Conservation (phyloP, 805 yeast species). For the Sugiyamaella qingdaonensis region DNA sequence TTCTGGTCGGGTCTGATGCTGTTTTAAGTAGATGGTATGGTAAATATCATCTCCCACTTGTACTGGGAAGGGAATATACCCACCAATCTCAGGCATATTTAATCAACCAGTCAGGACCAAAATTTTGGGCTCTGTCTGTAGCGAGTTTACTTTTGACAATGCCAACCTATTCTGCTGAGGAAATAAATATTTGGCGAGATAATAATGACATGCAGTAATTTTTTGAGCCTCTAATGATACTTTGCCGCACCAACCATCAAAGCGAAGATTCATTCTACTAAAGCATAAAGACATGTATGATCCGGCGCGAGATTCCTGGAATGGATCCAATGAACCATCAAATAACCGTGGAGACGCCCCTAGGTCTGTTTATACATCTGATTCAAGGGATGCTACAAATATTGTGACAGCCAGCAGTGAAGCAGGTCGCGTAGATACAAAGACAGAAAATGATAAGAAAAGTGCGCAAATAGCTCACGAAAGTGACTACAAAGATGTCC, state of each 20-base stretch:
- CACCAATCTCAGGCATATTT: constrained; percentile 14
- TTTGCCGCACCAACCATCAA: neutral
- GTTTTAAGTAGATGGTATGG: constrained; percentile 21
- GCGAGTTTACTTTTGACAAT: no score
- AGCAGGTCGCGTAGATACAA: neutral
- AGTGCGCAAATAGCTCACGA: no score
- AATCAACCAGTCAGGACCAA: neutral
- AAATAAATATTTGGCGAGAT: no score
- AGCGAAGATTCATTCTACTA: neutral
- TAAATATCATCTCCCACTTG: constrained; percentile 13
- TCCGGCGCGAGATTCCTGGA: constrained; percentile 27
- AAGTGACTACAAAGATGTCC: no score
- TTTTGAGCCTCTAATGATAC: neutral
- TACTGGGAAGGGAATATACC: constrained; percentile 24
- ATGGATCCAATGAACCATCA: constrained; percentile 2
- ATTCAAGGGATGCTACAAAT: neutral
- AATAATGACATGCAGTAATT: neutral
- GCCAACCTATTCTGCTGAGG: no score
- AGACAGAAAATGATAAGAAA: neutral
- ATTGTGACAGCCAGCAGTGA: neutral
- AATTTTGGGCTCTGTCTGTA: no score
- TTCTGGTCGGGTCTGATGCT: constrained; percentile 35
- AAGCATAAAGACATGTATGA: constrained; percentile 19
- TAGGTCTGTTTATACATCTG: neutral
- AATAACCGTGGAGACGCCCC: neutral